These are phyloP conservation scores for Asterophora lycoperdoides DNA, from an alignment of 768 basidiomycete species.

Conservation along the genomic window DNA sequence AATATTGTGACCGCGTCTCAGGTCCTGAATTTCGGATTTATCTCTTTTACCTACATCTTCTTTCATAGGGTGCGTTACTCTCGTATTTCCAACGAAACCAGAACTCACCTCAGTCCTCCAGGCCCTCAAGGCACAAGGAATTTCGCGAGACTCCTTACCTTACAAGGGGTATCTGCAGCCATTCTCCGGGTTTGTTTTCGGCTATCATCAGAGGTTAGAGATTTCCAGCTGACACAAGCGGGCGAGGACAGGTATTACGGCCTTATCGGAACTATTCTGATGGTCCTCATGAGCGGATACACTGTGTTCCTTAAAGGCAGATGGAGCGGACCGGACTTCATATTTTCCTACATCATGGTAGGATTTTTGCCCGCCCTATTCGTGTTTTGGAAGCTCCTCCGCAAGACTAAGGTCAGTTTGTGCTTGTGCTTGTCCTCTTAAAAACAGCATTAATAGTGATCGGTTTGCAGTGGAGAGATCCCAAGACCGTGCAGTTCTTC, in stretches of 20 bases:
- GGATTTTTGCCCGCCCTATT: conserved; percentile 39
- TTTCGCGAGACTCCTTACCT: conserved; percentile 40
- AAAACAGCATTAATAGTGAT: neutral
- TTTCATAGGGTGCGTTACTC: conserved; percentile 33
- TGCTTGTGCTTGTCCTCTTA: neutral
- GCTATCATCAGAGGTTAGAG: neutral
- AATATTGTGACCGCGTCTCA: conserved; percentile 48
- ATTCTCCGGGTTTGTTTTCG: conserved; percentile 36
- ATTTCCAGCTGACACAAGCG: too few species aligned
- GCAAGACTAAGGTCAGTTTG: conserved; percentile 34
- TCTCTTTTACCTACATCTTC: conserved; percentile 44
- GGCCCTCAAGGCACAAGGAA: conserved; percentile 42
- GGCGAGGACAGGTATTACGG: conserved; percentile 38
- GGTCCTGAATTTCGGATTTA: conserved; percentile 43
- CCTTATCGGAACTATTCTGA: conserved; percentile 37
- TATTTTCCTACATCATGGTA: conserved; percentile 48
- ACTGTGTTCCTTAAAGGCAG: conserved; percentile 46
- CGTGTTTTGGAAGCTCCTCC: conserved; percentile 41
- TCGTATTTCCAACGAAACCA: too few species aligned
- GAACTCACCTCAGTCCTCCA: too few species aligned
- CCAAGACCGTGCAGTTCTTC: conserved; percentile 40
- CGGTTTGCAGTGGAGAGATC: conserved; percentile 33
- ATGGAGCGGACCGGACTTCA: conserved; percentile 44
- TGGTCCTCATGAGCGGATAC: conserved; percentile 49
- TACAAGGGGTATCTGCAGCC: conserved; percentile 47